A percentile compares a stretch with the other conserved stretches of the same genome.
Conservation (phyloP, 495 filamentous ascomycete genomes). For the Staphylotrichum tortipilum region DNA sequence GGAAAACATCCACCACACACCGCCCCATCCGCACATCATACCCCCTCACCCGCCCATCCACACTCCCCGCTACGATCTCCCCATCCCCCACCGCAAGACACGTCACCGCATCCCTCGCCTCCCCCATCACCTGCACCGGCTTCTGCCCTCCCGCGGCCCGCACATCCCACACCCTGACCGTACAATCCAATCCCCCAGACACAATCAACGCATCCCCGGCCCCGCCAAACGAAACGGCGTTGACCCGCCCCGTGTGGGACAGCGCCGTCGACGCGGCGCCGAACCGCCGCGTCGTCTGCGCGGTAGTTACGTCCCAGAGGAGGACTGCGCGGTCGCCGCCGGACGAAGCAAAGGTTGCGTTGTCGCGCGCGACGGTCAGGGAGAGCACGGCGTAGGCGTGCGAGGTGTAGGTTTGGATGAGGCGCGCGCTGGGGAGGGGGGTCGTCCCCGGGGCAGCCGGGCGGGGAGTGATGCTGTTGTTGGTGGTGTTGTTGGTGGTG, state of each 20-base stretch:
- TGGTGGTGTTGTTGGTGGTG: constrained; percentile 20
- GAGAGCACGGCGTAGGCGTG: constrained; percentile 89
- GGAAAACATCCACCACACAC: constrained; percentile 64
- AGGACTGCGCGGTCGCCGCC: constrained; percentile 88
- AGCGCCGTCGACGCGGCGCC: constrained; percentile 32
- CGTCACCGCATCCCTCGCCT: constrained; percentile 70
- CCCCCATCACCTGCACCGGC: constrained; percentile 67
- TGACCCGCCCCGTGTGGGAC: constrained; percentile 65
- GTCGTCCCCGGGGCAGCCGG: neutral
- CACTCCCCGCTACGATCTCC: constrained; percentile 65
- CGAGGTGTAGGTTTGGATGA: constrained; percentile 78
- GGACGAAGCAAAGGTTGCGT: constrained; percentile 68
- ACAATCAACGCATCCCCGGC: constrained; percentile 61
- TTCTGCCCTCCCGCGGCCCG: constrained; percentile 49
- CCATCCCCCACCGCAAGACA: constrained; percentile 45
- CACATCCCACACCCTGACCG: constrained; percentile 78
- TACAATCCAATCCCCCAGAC: constrained; percentile 71
- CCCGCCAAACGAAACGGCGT: constrained; percentile 69
- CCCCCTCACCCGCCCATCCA: constrained; percentile 72
- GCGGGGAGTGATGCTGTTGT: constrained; percentile 27
- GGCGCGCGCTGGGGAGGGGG: constrained; percentile 31
- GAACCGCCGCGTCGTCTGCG: constrained; percentile 65
- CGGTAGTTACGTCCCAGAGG: constrained; percentile 84
- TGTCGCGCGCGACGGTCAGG: constrained; percentile 63
- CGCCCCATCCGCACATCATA: constrained; percentile 86